A percentile compares a stretch with the other conserved stretches of the same genome.
phyloP scores from a whole-genome alignment of 2,329 filamentous ascomycete genomes.

The Stemphylium lycopersici region DNA sequence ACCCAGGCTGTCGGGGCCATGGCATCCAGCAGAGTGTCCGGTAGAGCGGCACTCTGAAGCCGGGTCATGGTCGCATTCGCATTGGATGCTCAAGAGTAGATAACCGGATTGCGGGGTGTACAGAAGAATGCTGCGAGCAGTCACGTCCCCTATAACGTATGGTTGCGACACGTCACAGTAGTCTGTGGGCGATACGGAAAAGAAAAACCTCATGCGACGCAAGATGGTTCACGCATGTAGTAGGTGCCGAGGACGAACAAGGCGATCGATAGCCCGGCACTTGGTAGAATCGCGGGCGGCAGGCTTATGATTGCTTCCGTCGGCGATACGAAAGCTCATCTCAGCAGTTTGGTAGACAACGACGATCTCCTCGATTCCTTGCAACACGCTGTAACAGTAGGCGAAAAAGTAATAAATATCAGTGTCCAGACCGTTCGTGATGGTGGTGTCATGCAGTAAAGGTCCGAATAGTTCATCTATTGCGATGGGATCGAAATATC shows the following conservation, averaged over 20 bases:
- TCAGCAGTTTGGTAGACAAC: slow-evolving; percentile 3
- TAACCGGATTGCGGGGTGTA: slow-evolving; percentile 28
- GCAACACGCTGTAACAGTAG: slow-evolving; percentile 1
- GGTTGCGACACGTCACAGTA: neutral
- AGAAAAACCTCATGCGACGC: neutral
- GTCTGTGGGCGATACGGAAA: neutral
- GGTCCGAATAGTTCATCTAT: neutral
- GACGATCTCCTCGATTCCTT: slow-evolving; percentile 4
- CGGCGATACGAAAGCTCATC: slow-evolving; percentile 16
- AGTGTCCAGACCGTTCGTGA: neutral
- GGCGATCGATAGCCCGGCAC: slow-evolving; percentile 10
- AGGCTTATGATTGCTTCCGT: slow-evolving; percentile 18
- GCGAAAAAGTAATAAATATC: slow-evolving; percentile 7
- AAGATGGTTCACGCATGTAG: neutral
- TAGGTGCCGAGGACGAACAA: slow-evolving; percentile 7
- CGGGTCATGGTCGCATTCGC: slow-evolving; percentile 38
- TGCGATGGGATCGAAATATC: slow-evolving; percentile 4
- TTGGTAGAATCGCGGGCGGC: slow-evolving; percentile 6
- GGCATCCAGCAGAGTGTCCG: slow-evolving; percentile 40
- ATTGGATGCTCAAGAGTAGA: slow-evolving; percentile 32
- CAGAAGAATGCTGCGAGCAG: slow-evolving; percentile 3
- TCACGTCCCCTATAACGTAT: neutral
- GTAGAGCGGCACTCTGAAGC: slow-evolving; percentile 44
- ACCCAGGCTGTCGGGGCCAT: slow-evolving; percentile 40
- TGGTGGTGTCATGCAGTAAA: neutral